These are phyloP conservation scores for Nemania sp. DNA, from an alignment of 2,329 filamentous ascomycete genomes.

Conservation along the genomic window DNA sequence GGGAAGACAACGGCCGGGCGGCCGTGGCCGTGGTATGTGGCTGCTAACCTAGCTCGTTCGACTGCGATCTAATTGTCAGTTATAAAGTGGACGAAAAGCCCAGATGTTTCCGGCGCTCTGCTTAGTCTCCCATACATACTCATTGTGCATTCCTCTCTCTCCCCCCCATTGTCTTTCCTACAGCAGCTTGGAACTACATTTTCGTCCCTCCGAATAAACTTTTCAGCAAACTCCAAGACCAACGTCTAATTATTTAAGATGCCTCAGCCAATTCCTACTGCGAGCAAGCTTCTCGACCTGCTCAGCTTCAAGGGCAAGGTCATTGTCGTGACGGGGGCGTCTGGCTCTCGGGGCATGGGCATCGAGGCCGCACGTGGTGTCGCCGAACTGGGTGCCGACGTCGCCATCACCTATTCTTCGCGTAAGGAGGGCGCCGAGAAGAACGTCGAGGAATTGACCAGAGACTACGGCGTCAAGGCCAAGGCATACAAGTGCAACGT, in stretches of 20 bases:
- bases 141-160: neutral
- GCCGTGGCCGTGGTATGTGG: neutral
- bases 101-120: neutral
- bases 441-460: conserved; percentile 66
- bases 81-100: conserved; percentile 18
- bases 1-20: neutral
- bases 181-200: neutral
- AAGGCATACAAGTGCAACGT: conserved; percentile 65
- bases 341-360: conserved; percentile 71
- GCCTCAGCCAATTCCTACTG: conserved; percentile 61
- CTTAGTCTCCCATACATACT: neutral
- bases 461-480: conserved; percentile 70
- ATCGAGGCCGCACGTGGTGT: conserved; percentile 70
- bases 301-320: conserved; percentile 76
- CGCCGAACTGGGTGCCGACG: conserved; percentile 71
- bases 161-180: neutral
- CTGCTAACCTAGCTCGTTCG: too few relatives aligned
- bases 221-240: too few relatives aligned
- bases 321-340: conserved; percentile 71
- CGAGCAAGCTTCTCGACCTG: conserved; percentile 64
- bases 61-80: neutral
- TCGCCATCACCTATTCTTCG: conserved; percentile 74
- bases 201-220: neutral
- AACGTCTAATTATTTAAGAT: conserved; percentile 45
- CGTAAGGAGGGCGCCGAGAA: conserved; percentile 69